Base-by-base conservation (phyloP, 2,329 filamentous ascomycete species). In the Alternaria solani region DNA sequence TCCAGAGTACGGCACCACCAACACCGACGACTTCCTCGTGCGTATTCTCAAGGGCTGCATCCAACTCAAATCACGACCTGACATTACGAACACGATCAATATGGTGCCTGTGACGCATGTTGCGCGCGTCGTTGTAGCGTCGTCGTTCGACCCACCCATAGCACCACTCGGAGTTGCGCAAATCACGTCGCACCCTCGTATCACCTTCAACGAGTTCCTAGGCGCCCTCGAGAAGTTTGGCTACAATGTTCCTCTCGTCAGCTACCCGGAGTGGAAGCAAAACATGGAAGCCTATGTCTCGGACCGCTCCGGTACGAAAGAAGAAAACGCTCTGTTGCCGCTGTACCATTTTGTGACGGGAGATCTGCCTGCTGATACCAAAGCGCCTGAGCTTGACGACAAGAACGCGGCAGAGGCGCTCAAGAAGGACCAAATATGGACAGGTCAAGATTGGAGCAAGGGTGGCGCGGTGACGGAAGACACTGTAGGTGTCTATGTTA, bases 1-100 rank as follows among this genome's bases (percentile, higher is more conserved):
- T 74, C 85, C 87, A 1, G 79, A 83, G 44, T 88, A 86, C 12
- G 94, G 94, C 52, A 81, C 86, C 87, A 63, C 91, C 82, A 75
- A 92, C 77, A 94, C 89, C 1, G 94, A 98, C 73, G 94, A 97
- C 79, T 98, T 97, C 82, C 81, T 98, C 7, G 86, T 97, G 65
- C 88, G 94, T 39, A 87, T 97, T 80, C 81, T 90, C 57, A 97
- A 97, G 81, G 94, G 93, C 58, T 96, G 93, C 71, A 83, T 96
- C 51, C 94, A 98, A 78, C 83, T 97, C 3, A 82, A 82, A 2
- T 84, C 85, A 3, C 85, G 92, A 0, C 94, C 94, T 1, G 85
- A 87, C 67, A 96, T 97, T 68, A 80, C 84, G 75, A 98, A 97
- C 81, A 92, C 92, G 0, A 88, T 97, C 78, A 98, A 97, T 81